A percentile compares a stretch with the other conserved stretches of the same genome.
Evolutionary conservation across 768 basidiomycete genomes (phyloP).

Genomic region (Sarcodon sp.): DNA sequence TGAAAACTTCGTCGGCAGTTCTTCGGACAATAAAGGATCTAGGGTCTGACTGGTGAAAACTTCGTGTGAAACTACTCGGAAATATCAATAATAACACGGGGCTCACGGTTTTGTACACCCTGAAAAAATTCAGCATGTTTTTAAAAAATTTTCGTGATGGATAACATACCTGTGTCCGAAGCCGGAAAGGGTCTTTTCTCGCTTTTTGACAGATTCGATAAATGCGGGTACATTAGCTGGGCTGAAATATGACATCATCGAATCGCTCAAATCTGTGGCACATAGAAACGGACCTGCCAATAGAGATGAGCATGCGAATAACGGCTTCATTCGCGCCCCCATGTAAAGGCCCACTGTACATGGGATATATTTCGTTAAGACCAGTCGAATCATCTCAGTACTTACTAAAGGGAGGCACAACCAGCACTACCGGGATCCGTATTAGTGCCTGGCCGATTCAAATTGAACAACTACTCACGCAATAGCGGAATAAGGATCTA

Average conservation of each 20-base stretch:
- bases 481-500: conserved; percentile 83
- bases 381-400: conserved; percentile 6
- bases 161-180: conserved; percentile 69
- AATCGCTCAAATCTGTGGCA: background rate
- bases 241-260: conserved; percentile 18
- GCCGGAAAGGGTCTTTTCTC: conserved; percentile 82
- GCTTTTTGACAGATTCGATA: conserved; percentile 75
- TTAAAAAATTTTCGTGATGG: background rate
- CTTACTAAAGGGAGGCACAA: conserved; percentile 80
- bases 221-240: conserved; percentile 80
- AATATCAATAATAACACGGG: background rate
- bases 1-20: conserved; percentile 87
- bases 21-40: conserved; percentile 85
- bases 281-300: conserved; percentile 48
- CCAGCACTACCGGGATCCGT: conserved; percentile 40
- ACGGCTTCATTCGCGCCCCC: conserved; percentile 92
- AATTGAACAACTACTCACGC: conserved; percentile 30
- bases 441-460: background rate
- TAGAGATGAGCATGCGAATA: conserved; percentile 85
- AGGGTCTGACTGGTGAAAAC: conserved; percentile 58
- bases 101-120: conserved; percentile 64
- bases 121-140: conserved; percentile 8
- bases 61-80: background rate
- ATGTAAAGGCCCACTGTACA: conserved; percentile 53
- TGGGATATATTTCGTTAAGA: background rate